These are phyloP conservation scores for Lyophyllum shimeji DNA, from an alignment of 768 basidiomycete species.

Conservation along the genomic window DNA sequence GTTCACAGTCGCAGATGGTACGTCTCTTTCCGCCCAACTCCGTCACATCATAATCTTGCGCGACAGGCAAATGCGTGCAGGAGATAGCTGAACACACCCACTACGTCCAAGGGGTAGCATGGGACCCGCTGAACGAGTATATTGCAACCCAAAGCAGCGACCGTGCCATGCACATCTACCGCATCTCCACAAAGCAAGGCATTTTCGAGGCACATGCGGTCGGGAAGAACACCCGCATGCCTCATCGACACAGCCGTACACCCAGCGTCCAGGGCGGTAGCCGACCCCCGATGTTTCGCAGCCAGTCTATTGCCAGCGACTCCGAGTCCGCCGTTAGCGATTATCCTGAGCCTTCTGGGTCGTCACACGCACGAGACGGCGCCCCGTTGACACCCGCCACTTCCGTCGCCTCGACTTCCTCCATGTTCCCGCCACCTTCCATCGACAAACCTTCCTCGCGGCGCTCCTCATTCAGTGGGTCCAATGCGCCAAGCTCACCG, in stretches of 20 bases:
- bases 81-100: conserved; percentile 94
- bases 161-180: conserved; percentile 93
- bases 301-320: conserved; percentile 76
- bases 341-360: conserved; percentile 34
- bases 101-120: conserved; percentile 97
- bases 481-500: conserved; percentile 78
- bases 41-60: background rate
- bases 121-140: conserved; percentile 97
- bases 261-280: conserved; percentile 55
- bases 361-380: conserved; percentile 28
- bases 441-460: conserved; percentile 56
- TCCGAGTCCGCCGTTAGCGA: conserved; percentile 60
- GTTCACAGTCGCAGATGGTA: conserved; percentile 74
- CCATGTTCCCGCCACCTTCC: conserved; percentile 68
- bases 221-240: conserved; percentile 82
- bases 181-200: conserved; percentile 77
- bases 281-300: conserved; percentile 61
- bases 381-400: conserved; percentile 64
- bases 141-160: conserved; percentile 98
- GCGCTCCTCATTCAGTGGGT: conserved; percentile 78
- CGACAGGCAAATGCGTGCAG: conserved; percentile 77
- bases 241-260: conserved; percentile 68
- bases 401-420: conserved; percentile 68
- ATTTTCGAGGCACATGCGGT: conserved; percentile 87
- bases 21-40: conserved; percentile 17